phyloP scores from a whole-genome alignment of 2,329 filamentous ascomycete species.

The Cryphonectria radicalis region DNA sequence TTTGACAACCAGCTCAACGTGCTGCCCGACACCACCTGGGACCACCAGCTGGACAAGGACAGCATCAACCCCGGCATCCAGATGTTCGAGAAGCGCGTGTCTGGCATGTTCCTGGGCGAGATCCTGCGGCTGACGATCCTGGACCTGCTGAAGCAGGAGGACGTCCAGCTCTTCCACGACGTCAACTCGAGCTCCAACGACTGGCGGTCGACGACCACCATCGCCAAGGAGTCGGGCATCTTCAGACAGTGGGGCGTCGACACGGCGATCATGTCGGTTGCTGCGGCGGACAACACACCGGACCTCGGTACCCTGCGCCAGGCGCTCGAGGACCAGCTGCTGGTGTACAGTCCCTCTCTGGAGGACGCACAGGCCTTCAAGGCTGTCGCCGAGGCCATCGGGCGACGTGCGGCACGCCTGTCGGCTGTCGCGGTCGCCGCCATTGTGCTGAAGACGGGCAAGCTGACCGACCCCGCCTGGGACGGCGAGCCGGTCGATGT shows the following conservation, averaged over 20 bases:
- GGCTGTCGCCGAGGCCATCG: constrained; percentile 79
- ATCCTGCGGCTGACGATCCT: constrained; percentile 81
- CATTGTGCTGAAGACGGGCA: constrained; percentile 79
- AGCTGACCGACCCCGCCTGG: constrained; percentile 60
- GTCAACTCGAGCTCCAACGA: constrained; percentile 74
- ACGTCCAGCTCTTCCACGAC: constrained; percentile 75
- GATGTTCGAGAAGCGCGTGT: constrained; percentile 99
- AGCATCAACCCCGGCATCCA: constrained; percentile 93
- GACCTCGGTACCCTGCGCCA: constrained; percentile 76
- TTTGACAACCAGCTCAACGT: constrained; percentile 94
- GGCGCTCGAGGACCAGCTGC: constrained; percentile 75
- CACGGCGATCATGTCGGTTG: constrained; percentile 85
- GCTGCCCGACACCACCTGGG: constrained; percentile 83
- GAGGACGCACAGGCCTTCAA: constrained; percentile 92
- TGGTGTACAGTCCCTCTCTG: constrained; percentile 74
- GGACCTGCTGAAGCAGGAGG: constrained; percentile 69
- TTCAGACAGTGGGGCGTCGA: constrained; percentile 88
- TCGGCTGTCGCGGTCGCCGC: constrained; percentile 87
- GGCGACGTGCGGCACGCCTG: constrained; percentile 83
- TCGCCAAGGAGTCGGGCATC: constrained; percentile 68
- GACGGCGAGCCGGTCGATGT: constrained; percentile 80
- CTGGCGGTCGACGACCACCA: constrained; percentile 69
- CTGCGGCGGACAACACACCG: constrained; percentile 77
- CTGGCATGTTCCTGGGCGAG: constrained; percentile 97
- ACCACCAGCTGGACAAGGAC: constrained; percentile 74